phyloP scores from a whole-genome alignment of 2,329 filamentous ascomycete species.

The Phaeoacremonium minimum region DNA sequence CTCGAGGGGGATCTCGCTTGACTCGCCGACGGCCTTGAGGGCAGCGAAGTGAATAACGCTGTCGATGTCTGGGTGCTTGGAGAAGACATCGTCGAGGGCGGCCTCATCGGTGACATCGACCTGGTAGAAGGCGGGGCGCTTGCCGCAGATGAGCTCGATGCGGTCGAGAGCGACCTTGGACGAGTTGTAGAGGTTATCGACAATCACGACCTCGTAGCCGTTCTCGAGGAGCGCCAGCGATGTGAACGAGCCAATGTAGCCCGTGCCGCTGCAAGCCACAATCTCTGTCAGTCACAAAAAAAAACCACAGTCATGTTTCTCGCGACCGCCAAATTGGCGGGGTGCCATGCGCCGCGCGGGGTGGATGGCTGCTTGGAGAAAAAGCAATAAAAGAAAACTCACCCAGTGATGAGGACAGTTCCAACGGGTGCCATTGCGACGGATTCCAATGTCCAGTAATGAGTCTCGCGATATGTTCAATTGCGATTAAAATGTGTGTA shows the following conservation, averaged over 20 bases:
- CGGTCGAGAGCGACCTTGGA: constrained; percentile 87
- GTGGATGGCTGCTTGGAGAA: constrained; percentile 4
- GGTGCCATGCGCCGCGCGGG: constrained; percentile 1
- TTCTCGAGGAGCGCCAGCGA: constrained; percentile 86
- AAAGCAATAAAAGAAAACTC: constrained; percentile 31
- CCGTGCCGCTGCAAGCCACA: constrained; percentile 69
- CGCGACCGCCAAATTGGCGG: constrained; percentile 4
- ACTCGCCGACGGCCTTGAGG: constrained; percentile 97
- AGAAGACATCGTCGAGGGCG: constrained; percentile 81
- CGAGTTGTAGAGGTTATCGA: constrained; percentile 97
- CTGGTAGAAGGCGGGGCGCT: constrained; percentile 79
- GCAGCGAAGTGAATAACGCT: constrained; percentile 99
- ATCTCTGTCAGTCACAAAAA: background rate
- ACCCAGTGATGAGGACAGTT: constrained; percentile 92
- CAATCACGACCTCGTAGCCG: constrained; percentile 93
- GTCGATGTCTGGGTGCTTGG: constrained; percentile 87
- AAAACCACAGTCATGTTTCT: constrained; percentile 3
- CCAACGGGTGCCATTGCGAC: constrained; percentile 51
- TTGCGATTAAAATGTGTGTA: constrained; percentile 1
- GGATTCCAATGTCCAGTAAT: no score
- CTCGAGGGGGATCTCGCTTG: constrained; percentile 86
- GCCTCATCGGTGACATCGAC: constrained; percentile 84
- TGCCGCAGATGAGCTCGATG: constrained; percentile 89
- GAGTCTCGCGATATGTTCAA: no score
- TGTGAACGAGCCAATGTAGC: constrained; percentile 99